phyloP scores from a whole-genome alignment of 805 yeast genomes.

The Candida ulmi region DNA sequence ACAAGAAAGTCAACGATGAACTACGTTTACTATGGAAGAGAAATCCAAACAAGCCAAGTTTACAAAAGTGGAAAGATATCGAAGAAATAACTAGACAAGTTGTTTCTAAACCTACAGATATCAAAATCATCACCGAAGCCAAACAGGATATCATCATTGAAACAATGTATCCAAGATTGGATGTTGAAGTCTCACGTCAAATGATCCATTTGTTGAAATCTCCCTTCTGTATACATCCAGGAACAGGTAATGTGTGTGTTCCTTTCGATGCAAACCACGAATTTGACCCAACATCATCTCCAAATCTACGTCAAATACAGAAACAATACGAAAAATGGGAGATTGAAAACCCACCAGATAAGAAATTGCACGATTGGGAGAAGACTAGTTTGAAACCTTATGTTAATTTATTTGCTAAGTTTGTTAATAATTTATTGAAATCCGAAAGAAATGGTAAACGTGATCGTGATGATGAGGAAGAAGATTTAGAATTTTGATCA shows the following conservation, averaged over 20 bases:
- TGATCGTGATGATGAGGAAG: slow-evolving; percentile 31
- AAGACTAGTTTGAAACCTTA: slow-evolving; percentile 69
- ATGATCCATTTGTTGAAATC: slow-evolving; percentile 89
- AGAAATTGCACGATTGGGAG: slow-evolving; percentile 40
- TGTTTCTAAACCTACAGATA: slow-evolving; percentile 34
- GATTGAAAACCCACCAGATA: slow-evolving; percentile 18
- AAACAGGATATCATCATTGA: slow-evolving; percentile 78
- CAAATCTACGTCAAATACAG: slow-evolving; percentile 62
- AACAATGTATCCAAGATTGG: slow-evolving; percentile 85
- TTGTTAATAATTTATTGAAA: slow-evolving; percentile 51
- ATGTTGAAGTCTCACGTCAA: slow-evolving; percentile 87
- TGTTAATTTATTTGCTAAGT: slow-evolving; percentile 57
- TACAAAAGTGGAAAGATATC: slow-evolving; percentile 76
- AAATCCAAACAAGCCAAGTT: slow-evolving; percentile 46
- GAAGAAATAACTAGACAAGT: slow-evolving; percentile 41
- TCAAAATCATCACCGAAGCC: slow-evolving; percentile 53
- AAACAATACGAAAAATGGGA: slow-evolving; percentile 55
- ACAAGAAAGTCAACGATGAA: slow-evolving; percentile 45
- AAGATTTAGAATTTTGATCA: slow-evolving; percentile 12
- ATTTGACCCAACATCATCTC: slow-evolving; percentile 78
- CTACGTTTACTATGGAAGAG: slow-evolving; percentile 55
- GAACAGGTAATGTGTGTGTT: slow-evolving; percentile 93
- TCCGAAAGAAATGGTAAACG: slow-evolving; percentile 44
- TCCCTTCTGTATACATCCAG: slow-evolving; percentile 96
- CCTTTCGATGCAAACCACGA: slow-evolving; percentile 50